Conservation (phyloP, 129 eudicot species). For the Chrysanthemum makinoi region DNA sequence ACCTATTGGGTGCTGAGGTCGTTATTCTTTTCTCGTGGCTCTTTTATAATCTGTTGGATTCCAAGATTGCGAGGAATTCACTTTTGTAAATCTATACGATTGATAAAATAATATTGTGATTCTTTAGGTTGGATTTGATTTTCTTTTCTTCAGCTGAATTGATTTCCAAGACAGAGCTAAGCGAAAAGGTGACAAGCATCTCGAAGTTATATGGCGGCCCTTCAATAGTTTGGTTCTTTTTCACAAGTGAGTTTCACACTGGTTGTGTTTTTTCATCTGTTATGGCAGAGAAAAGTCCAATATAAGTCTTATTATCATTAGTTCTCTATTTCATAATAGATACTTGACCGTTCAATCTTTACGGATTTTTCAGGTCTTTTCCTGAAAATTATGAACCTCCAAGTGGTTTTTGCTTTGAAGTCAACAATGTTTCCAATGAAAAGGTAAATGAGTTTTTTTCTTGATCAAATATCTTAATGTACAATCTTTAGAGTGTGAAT, state of each 20-base stretch:
- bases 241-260: conserved; percentile 55
- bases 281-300: neutral
- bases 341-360: conserved; percentile 9
- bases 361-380: conserved; percentile 85
- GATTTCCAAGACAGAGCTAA: conserved; percentile 93
- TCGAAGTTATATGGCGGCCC: conserved; percentile 83
- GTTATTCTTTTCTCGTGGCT: conserved; percentile 4
- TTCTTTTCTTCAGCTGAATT: conserved; percentile 75
- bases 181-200: conserved; percentile 57
- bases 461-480: too few species aligned
- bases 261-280: neutral
- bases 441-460: too few species aligned
- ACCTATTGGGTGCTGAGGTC: conserved; percentile 98
- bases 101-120: conserved; percentile 9
- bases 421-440: conserved; percentile 52
- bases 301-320: neutral
- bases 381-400: conserved; percentile 81
- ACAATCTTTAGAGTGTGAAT: too few species aligned
- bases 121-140: conserved; percentile 86
- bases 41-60: neutral
- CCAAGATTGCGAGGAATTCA: neutral
- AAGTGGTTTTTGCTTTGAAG: conserved; percentile 69
- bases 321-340: neutral
- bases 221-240: conserved; percentile 72
- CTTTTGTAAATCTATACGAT: neutral